Evolutionary conservation across 371 early-diverging fungal species (phyloP), one percentile per base, ranked within the genome.

Genomic region (Blakeslea trispora): DNA sequence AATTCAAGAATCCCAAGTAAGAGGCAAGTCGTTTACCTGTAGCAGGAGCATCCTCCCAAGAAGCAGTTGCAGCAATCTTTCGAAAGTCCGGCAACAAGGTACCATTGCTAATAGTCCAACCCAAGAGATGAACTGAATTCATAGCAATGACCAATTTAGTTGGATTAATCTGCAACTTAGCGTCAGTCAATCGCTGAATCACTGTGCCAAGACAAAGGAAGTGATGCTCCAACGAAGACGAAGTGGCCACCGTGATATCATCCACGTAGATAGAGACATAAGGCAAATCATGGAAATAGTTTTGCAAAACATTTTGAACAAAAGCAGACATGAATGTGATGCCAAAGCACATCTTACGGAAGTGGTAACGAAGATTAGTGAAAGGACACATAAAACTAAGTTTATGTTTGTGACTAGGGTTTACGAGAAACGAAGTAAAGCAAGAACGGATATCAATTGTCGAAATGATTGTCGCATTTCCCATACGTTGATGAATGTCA

Each of bases 241-340:
- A 3, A 28, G 53, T 53, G 14, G 28, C 40, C 15, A 53, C 31
- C 1, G 39, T 39, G 1, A 56, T 24, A 42, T 49, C 56, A 41
- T 57, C 58, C 35, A 57, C 32, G 18, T 45, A 57, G 17, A 50
- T 22, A 6, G 50, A 15, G 41, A 45, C 31, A 6, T 50, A 50
- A 0, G 50, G 35, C 7, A 57, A 35, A 45, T 57, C 58, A 23
- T 6, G 18, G n/a, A 57, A 57, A 0, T 50, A 18, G 0, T 34
- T 5, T n/a, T 39, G 24, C 10, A 57, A 10, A 0, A 45, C 34
- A 6, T 50, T 15, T 34, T 50, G 50, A 4, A 50, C 50, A 8
- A 55, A 17, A 13, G 37, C 24, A 23, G 41, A 17, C n/a, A 46
- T 31, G 18, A 24, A 39, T 3, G 41, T 40, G 0, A 55, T 37